Base-by-base conservation (phyloP, 345 rosid species). In the Ailanthus altissimus region DNA sequence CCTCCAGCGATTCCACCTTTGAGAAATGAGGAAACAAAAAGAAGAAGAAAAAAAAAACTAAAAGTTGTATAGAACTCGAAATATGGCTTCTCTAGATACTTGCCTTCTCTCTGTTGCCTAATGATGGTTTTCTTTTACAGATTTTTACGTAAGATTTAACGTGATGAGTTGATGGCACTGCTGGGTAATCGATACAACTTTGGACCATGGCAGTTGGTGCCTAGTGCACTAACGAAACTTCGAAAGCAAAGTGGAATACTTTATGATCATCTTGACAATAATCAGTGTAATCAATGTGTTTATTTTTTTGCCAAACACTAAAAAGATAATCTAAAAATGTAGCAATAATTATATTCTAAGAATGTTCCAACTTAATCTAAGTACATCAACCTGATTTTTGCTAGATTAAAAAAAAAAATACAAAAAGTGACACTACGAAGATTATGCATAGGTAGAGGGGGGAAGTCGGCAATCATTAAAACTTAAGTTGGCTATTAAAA, bases 201-300 rank as follows among this genome's bases (percentile, higher is more conserved):
- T 75, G 77, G 82, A 84, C 76, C 42, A 74, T 67, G 50, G 54
- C 45, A 50, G 76, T 45, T 76, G 79, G 84, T 80, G 88, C 85
- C 63, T n/a, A 45, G 40, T 69, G 77, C 85, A 85, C 88, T 82
- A 80, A 65, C 75, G 23, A 46, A 70, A 16, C 14, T 2, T 60
- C 53, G n/a, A 28, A 21, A 38, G 18, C 14, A 28, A 77, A 74
- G 9, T n/a, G 40, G 40, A 53, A 57, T 18, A 51, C 23, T 45
- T 38, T 61, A 21, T 43, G 61, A 42, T 72, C n/a, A 18, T 66
- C 49, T 53, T 26, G 28, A 57, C 45, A 70, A 75, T 64, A 20
- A 25, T 65, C 54, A 75, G 84, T 85, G 85, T 77, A 73, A 82
- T 78, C 38, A 71, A 73, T 64, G 76, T 68, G 78, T 69, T 32